Evolutionary conservation across 1,139 yeast species (phyloP).

Genomic region (Arxiozyma bovina): DNA sequence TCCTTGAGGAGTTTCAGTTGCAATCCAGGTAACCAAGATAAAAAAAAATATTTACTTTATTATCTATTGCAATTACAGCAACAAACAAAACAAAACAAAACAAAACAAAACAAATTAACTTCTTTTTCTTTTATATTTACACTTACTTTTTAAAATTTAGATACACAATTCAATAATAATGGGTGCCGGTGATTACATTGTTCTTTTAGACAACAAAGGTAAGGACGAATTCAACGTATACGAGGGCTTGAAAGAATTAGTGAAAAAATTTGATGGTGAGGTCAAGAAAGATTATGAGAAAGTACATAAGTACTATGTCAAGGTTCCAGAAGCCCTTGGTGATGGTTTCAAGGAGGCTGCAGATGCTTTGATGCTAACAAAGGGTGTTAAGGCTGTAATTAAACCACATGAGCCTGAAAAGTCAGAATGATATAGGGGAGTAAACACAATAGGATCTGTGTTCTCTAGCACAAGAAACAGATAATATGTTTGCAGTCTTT

Average conservation of each 20-base stretch:
- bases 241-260: background rate
- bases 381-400: background rate
- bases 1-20: too few species aligned
- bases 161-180: conserved; percentile 1
- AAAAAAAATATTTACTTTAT: too few species aligned
- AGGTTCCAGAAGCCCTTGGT: background rate
- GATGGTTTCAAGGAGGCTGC: background rate
- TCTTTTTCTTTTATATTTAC: too few species aligned
- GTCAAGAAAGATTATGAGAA: background rate
- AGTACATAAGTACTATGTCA: background rate
- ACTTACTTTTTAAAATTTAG: background rate
- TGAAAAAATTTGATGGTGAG: background rate
- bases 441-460: too few species aligned
- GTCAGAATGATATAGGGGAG: too few species aligned
- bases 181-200: background rate
- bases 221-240: background rate
- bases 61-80: too few species aligned
- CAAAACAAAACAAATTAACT: too few species aligned
- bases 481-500: too few species aligned
- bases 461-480: too few species aligned
- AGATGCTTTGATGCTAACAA: background rate
- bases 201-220: background rate
- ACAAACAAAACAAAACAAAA: too few species aligned
- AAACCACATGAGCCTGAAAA: background rate
- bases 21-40: too few species aligned